Percentiles rank a stretch among this genome's conserved stretches.
Evolutionary conservation across 2,329 filamentous ascomycete genomes (phyloP).

Genomic region (Xenosphaeropsis pyriputrescens): DNA sequence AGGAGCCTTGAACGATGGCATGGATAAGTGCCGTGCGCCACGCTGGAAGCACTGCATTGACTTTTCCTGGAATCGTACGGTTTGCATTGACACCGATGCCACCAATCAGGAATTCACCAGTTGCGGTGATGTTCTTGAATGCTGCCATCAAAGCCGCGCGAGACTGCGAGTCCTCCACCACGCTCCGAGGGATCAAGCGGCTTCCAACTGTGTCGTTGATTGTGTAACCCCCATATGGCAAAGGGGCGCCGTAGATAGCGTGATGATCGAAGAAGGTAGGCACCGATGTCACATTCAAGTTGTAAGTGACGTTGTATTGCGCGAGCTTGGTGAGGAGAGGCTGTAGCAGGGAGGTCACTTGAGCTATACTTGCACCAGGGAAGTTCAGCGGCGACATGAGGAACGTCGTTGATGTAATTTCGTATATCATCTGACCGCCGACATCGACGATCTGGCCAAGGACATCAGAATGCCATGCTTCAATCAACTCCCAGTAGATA

Average conservation of each 20-base stretch:
- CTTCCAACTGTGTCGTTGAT: slow-evolving; percentile 21
- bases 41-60: slow-evolving; percentile 24
- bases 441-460: too few relatives aligned
- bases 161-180: slow-evolving; percentile 15
- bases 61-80: slow-evolving; percentile 3
- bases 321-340: slow-evolving; percentile 27
- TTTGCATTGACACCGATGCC: too few relatives aligned
- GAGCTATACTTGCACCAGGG: slow-evolving; percentile 23
- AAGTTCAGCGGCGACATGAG: too few relatives aligned
- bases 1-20: too few relatives aligned
- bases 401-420: slow-evolving; percentile 32
- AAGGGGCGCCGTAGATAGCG: slow-evolving; percentile 15
- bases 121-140: slow-evolving; percentile 18
- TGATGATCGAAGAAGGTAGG: slow-evolving; percentile 15
- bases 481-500: slow-evolving; percentile 28
- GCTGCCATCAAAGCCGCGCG: too few relatives aligned
- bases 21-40: too few relatives aligned
- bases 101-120: slow-evolving; percentile 18
- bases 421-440: slow-evolving; percentile 32
- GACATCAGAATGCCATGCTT: too few relatives aligned
- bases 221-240: slow-evolving; percentile 10
- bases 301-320: slow-evolving; percentile 18
- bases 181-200: slow-evolving; percentile 24
- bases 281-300: slow-evolving; percentile 9
- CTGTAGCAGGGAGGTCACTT: slow-evolving; percentile 27